Conservation (phyloP, 352 stramenopile species). For the Pythium sp. region DNA sequence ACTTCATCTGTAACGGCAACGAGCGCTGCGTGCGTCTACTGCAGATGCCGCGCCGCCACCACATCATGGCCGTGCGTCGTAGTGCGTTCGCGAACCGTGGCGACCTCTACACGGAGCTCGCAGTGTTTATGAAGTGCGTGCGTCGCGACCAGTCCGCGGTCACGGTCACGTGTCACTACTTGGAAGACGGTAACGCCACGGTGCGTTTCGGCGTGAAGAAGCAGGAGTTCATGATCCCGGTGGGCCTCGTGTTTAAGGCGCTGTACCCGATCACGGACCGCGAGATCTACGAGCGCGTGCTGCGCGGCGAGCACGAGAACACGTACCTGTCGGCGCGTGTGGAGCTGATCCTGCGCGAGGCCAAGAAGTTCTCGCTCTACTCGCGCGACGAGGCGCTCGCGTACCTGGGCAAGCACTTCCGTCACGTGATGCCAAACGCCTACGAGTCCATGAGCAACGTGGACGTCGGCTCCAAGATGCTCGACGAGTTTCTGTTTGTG, state of each 20-base stretch:
- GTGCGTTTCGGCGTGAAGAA: conserved; percentile 97
- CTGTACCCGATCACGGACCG: conserved; percentile 89
- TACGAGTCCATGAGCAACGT: conserved; percentile 87
- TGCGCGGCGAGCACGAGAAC: conserved; percentile 94
- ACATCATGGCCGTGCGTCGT: conserved; percentile 94
- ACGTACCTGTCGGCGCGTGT: conserved; percentile 97
- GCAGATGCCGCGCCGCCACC: conserved; percentile 90
- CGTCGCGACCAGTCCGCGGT: conserved; percentile 94
- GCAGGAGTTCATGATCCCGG: conserved; percentile 98
- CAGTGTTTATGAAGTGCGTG: conserved; percentile 97
- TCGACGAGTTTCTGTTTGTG: conserved; percentile 96
- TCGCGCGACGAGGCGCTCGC: conserved; percentile 85
- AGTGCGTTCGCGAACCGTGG: conserved; percentile 98
- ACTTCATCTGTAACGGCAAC: conserved; percentile 99
- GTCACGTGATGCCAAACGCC: conserved; percentile 85
- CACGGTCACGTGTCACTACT: conserved; percentile 98
- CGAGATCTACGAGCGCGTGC: conserved; percentile 97
- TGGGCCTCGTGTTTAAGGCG: conserved; percentile 97
- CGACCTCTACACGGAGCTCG: conserved; percentile 95
- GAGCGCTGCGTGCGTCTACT: conserved; percentile 97
- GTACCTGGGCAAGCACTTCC: conserved; percentile 97
- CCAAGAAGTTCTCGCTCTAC: conserved; percentile 92
- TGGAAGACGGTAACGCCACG: conserved; percentile 95
- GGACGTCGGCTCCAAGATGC: conserved; percentile 86
- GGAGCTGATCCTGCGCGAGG: conserved; percentile 96